Conservation (phyloP, 129 eudicot species). For the Calendula officinalis region DNA sequence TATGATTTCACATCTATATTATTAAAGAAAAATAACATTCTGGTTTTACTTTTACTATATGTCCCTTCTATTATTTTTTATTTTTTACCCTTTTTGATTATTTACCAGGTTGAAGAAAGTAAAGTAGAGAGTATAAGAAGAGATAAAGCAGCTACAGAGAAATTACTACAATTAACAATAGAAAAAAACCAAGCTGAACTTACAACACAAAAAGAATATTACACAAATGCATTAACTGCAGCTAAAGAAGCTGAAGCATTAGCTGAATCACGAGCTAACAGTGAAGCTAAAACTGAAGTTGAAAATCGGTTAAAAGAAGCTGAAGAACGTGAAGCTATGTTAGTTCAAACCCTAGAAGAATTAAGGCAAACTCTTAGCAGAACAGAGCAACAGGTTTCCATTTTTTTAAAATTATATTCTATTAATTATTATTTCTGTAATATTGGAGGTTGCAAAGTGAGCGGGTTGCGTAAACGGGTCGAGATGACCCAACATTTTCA, state of each 20-base stretch:
- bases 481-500: no score
- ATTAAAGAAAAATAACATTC: not conserved
- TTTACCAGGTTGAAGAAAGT: slow-evolving; percentile 81
- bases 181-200: slow-evolving; percentile 90
- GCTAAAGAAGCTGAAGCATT: slow-evolving; percentile 94
- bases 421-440: not conserved
- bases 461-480: no score
- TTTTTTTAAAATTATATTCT: slow-evolving; percentile 15
- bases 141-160: slow-evolving; percentile 87
- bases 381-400: slow-evolving; percentile 83
- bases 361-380: slow-evolving; percentile 85
- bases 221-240: slow-evolving; percentile 64
- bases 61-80: not conserved
- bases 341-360: slow-evolving; percentile 90
- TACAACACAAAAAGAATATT: slow-evolving; percentile 83
- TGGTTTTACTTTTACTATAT: not conserved
- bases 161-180: slow-evolving; percentile 85
- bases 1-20: no score
- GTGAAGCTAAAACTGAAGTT: slow-evolving; percentile 83
- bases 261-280: slow-evolving; percentile 87
- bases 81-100: slow-evolving; percentile 8
- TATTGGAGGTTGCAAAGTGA: no score
- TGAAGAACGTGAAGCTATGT: slow-evolving; percentile 78
- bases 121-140: slow-evolving; percentile 84
- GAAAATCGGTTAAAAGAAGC: slow-evolving; percentile 72